Base-by-base conservation (phyloP, 2,329 filamentous ascomycete genomes). In the Thermothelomyces thermophilus region DNA sequence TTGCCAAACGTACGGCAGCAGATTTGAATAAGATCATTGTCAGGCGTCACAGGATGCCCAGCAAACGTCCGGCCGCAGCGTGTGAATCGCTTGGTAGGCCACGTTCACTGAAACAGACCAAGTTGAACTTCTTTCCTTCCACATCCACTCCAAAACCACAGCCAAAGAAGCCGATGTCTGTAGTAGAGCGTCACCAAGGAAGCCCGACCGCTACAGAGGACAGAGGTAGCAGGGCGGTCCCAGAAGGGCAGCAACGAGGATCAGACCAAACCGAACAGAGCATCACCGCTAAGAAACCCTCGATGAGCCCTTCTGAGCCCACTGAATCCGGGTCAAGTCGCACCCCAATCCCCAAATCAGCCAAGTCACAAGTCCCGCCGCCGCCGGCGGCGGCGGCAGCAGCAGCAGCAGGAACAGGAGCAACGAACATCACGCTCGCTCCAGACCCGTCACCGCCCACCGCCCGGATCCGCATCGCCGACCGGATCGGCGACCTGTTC, bases 401-500 rank as follows among this genome's bases (percentile, higher is more conserved):
- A 22, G 22, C 13, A 33, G 34, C 26, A 50, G 16, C 22, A 22
- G 33, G 26, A 22, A 17, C 31, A n/a, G n/a, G n/a, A n/a, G n/a
- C n/a, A n/a, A n/a, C n/a, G n/a, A n/a, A n/a, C n/a, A n/a, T n/a
- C n/a, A n/a, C n/a, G n/a, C 13, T 26, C 36, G 20, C 40, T 34
- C 31, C 11, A 30, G 3, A 10, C 26, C 28, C 24, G 22, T 3
- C 16, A 17, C 24, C 22, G 6, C 17, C 16, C 35, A 3, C 31
- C 30, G 2, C n/a, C 39, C 24, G 17, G 8, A 24, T 28, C 48
- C 54, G 37, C 43, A 46, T 56, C 30, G 39, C 40, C 28, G 48
- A 56, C 31, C 46, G 43, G 10, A 20, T 24, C 3, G 53, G 53
- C 46, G 48, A 60, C 49, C 39, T 58, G 42, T 58, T 60, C 49